A percentile compares a stretch with the other conserved stretches of the same genome.
These are phyloP conservation scores for Colletotrichum phormii DNA, from an alignment of 2,329 filamentous ascomycete genomes.

Conservation along the genomic window DNA sequence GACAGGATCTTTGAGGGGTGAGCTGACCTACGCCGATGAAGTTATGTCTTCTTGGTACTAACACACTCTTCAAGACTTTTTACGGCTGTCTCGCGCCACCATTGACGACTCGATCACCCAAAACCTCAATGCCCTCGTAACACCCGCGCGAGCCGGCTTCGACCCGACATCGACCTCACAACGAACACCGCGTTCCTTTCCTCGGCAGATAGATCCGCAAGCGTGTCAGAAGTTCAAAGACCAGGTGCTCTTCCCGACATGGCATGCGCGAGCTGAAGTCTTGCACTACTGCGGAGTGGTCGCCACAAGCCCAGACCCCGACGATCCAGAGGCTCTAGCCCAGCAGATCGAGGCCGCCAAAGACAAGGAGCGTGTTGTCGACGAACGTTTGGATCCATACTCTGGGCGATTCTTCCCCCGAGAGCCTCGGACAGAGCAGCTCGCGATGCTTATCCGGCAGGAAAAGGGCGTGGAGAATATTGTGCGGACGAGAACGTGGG, in stretches of 20 bases:
- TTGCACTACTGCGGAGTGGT: conserved; percentile 91
- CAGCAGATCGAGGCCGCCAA: conserved; percentile 77
- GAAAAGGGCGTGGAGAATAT: conserved; percentile 84
- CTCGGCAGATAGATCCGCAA: conserved; percentile 66
- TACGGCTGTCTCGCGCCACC: conserved; percentile 83
- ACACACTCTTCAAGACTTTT: conserved; percentile 75
- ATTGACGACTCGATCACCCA: conserved; percentile 95
- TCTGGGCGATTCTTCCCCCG: conserved; percentile 82
- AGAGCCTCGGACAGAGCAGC: conserved; percentile 82
- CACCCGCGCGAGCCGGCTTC: conserved; percentile 78
- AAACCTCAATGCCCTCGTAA: conserved; percentile 89
- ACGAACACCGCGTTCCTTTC: conserved; percentile 63
- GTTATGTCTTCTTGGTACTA: not conserved
- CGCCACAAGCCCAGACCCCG: conserved; percentile 86
- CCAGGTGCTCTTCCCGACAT: conserved; percentile 85
- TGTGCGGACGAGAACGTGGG: conserved; percentile 85
- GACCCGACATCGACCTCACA: conserved; percentile 81
- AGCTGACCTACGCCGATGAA: conserved; percentile 33
- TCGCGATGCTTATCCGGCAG: conserved; percentile 79
- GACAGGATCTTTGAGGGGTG: conserved; percentile 75
- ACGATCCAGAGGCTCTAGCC: conserved; percentile 81
- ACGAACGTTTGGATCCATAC: conserved; percentile 94
- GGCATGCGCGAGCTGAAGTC: conserved; percentile 85
- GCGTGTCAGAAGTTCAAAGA: conserved; percentile 81
- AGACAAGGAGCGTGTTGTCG: conserved; percentile 78